These are phyloP conservation scores for Aspergillus brasiliensis DNA, from an alignment of 2,329 filamentous ascomycete genomes.

Conservation along the genomic window DNA sequence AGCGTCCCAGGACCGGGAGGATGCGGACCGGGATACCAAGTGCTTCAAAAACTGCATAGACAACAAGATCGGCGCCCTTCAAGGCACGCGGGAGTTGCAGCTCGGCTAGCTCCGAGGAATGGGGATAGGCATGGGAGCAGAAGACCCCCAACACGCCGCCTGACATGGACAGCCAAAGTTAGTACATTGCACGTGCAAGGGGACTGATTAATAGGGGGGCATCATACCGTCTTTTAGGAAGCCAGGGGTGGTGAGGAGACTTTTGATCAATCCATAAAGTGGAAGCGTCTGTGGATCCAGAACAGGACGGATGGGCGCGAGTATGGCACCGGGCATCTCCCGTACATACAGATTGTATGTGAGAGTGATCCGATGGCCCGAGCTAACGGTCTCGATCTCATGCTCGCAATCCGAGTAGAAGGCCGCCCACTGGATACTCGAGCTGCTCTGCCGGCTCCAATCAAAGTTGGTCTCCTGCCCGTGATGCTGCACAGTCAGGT, in stretches of 20 bases:
- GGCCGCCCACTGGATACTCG: conserved; percentile 38
- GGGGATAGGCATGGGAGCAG: conserved; percentile 53
- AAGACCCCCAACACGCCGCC: conserved; percentile 50
- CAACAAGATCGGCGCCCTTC: conserved; percentile 51
- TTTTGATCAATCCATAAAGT: conserved; percentile 38
- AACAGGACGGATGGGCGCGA: conserved; percentile 12
- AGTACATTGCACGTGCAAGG: not conserved
- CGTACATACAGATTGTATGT: conserved; percentile 61
- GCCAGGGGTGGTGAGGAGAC: conserved; percentile 28
- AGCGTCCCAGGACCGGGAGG: conserved; percentile 29
- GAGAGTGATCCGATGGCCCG: conserved; percentile 58
- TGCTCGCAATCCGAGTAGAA: conserved; percentile 44
- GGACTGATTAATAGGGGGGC: not conserved
- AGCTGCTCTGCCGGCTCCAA: conserved; percentile 27
- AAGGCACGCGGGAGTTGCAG: conserved; percentile 38
- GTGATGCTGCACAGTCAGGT: conserved; percentile 36
- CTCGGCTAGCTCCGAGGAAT: conserved; percentile 32
- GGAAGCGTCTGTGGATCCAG: conserved; percentile 40
- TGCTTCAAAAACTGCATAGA: conserved; percentile 42
- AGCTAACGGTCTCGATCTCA: conserved; percentile 48
- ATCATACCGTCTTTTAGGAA: conserved; percentile 43
- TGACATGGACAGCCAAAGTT: conserved; percentile 19
- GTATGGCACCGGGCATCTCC: conserved; percentile 32
- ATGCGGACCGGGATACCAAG: conserved; percentile 35
- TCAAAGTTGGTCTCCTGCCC: conserved; percentile 29